A percentile compares a stretch with the other conserved stretches of the same genome.
Evolutionary conservation across 768 basidiomycete genomes (phyloP).

Genomic region (Astraeus odoratus): DNA sequence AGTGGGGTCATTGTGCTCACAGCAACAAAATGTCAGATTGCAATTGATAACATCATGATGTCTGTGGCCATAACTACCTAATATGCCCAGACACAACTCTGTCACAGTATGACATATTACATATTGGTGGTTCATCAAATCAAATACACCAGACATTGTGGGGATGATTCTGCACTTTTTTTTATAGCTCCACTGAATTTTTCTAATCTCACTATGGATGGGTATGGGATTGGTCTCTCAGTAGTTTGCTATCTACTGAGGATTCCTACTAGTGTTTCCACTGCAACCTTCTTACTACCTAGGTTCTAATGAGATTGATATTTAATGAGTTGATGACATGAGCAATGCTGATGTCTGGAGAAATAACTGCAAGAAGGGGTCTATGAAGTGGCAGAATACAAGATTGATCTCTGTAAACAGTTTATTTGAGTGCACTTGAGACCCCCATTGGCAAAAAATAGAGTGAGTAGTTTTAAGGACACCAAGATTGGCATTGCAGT

Average conservation of each 20-base stretch:
- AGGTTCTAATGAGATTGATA: constrained; percentile 46
- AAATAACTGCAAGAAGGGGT: constrained; percentile 81
- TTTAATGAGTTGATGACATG: constrained; percentile 32
- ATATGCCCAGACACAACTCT: background rate
- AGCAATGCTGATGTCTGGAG: constrained; percentile 52
- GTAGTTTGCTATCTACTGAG: too few species aligned
- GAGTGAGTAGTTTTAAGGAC: constrained; percentile 94
- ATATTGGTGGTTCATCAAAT: background rate
- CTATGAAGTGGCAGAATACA: constrained; percentile 77
- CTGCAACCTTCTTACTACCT: too few species aligned
- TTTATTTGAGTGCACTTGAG: constrained; percentile 78
- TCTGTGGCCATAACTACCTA: background rate
- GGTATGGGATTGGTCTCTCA: background rate
- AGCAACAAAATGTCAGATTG: background rate
- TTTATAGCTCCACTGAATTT: background rate
- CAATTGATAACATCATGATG: background rate
- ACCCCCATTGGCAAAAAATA: constrained; percentile 91
- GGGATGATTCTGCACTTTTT: background rate
- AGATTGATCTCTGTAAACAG: constrained; percentile 90
- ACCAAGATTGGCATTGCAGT: constrained; percentile 82
- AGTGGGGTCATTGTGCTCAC: background rate
- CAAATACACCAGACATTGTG: background rate
- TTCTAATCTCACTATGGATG: background rate
- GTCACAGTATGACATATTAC: background rate
- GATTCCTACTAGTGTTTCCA: too few species aligned